These are phyloP conservation scores for Ciborinia camelliae DNA, from an alignment of 2,329 filamentous ascomycete genomes.

Conservation along the genomic window DNA sequence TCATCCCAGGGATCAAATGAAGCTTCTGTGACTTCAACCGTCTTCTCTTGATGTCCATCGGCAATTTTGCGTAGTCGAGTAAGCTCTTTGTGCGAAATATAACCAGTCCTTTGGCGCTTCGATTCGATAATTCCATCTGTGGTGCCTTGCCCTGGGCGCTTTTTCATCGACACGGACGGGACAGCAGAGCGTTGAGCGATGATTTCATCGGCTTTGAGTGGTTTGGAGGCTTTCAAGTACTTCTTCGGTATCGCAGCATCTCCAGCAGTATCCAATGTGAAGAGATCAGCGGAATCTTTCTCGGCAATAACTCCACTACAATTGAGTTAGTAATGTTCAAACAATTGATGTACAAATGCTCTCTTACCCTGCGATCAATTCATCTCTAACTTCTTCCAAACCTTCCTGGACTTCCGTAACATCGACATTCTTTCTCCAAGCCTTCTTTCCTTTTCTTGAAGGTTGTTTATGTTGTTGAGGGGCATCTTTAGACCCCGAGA, in stretches of 20 bases:
- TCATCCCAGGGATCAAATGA: constrained; percentile 78
- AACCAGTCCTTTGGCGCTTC: constrained; percentile 75
- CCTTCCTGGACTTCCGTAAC: constrained; percentile 81
- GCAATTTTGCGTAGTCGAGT: constrained; percentile 74
- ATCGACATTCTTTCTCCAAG: constrained; percentile 98
- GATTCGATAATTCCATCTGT: constrained; percentile 67
- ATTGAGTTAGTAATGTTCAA: constrained; percentile 21
- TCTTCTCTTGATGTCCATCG: constrained; percentile 56
- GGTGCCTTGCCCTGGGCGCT: constrained; percentile 67
- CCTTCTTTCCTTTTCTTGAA: constrained; percentile 96
- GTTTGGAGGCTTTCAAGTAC: constrained; percentile 67
- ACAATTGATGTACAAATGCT: constrained; percentile 5
- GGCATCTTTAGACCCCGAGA: constrained; percentile 51
- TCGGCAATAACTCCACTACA: constrained; percentile 79
- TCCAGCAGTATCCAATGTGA: constrained; percentile 74
- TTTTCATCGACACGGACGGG: constrained; percentile 73
- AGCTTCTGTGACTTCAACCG: constrained; percentile 52
- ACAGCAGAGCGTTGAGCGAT: constrained; percentile 79
- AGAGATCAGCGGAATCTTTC: constrained; percentile 78
- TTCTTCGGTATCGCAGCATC: constrained; percentile 63
- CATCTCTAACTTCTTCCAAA: constrained; percentile 77
- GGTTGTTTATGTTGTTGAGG: constrained; percentile 83
- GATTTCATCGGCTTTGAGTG: constrained; percentile 87
- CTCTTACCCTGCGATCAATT: constrained; percentile 81
- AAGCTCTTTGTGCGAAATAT: constrained; percentile 82